Base-by-base conservation (phyloP, 768 basidiomycete species). In the Porphyrellus cyaneotinctus region DNA sequence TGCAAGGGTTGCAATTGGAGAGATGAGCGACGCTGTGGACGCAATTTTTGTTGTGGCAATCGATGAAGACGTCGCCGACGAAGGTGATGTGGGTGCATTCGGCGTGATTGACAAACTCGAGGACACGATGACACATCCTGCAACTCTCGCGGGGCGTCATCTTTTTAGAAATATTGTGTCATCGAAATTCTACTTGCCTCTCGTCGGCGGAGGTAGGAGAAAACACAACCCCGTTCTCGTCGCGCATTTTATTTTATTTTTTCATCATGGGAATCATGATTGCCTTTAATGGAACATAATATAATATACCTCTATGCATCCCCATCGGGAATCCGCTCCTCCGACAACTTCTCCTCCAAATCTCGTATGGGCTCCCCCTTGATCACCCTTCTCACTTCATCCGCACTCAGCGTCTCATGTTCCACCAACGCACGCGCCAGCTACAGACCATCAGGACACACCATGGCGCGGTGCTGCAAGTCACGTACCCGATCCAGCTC, bases 341-440 rank as follows among this genome's bases (percentile, higher is more conserved):
- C 36, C 10, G n/a, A 1, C 58, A 88, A 65, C 45, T 84, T 80
- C 62, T 89, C 85, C 58, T 79, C 72, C 58, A 88, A 78, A 52
- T 74, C 78, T 52, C 86, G 83, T 70, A 92, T 88, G 47, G 79
- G 76, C 68, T 95, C 85, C 35, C 94, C 94, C 52, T 77, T 84
- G 66, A 97, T 80, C 23, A 95, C 92, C 70, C 81, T 85, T 63
- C 78, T 75, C 17, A 97, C 95, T 70, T 99, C 93, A 11, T 90
- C 86, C 36, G 81, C 75, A 59, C 86, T 85, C 58, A 99, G 74
- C 18, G 95, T 97, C 75, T 99, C 95, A 70, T 95, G 88, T 68
- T 97, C 94, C 13, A 99, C 87, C 52, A 99, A 74, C 11, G 95
- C 95, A 49, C 81, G 80, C 2, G 95, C 95, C 36, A 98, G 82